phyloP scores from a whole-genome alignment of 2,329 filamentous ascomycete genomes.

The Cladobotryum mycophilum region DNA sequence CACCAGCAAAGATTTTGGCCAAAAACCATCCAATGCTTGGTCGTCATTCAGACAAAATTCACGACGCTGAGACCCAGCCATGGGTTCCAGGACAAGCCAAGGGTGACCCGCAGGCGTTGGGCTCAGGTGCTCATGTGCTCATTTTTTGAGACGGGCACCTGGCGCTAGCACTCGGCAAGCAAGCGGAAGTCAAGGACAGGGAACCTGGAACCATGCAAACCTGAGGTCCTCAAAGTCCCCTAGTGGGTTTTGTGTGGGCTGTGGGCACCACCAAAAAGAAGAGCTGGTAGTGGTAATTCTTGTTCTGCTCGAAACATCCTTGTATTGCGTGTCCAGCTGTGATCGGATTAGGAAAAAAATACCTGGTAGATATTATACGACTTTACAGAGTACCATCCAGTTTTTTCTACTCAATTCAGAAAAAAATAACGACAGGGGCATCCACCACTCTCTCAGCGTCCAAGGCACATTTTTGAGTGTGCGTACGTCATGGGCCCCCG shows the following conservation, averaged over 20 bases:
- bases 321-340: too few relatives aligned
- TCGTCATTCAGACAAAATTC: neutral
- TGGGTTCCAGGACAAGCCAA: constrained; percentile 1
- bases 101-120: constrained; percentile 32
- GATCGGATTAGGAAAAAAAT: too few relatives aligned
- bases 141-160: constrained; percentile 34
- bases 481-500: too few relatives aligned
- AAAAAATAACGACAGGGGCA: neutral
- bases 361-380: too few relatives aligned
- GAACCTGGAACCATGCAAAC: constrained; percentile 12
- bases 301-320: neutral
- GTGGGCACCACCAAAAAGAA: constrained; percentile 3
- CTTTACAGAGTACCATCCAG: too few relatives aligned
- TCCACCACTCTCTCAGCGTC: neutral
- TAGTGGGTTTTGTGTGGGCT: neutral
- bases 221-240: neutral
- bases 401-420: too few relatives aligned
- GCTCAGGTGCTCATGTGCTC: constrained; percentile 42
- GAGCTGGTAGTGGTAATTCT: constrained; percentile 1
- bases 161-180: constrained; percentile 36
- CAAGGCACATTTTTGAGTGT: neutral
- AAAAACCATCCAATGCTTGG: neutral
- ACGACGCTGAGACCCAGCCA: constrained; percentile 1
- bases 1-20: neutral
- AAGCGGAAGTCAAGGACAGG: constrained; percentile 27